Base-by-base conservation (phyloP, 257 asterid genomes). In the Solanum medicagineum region DNA sequence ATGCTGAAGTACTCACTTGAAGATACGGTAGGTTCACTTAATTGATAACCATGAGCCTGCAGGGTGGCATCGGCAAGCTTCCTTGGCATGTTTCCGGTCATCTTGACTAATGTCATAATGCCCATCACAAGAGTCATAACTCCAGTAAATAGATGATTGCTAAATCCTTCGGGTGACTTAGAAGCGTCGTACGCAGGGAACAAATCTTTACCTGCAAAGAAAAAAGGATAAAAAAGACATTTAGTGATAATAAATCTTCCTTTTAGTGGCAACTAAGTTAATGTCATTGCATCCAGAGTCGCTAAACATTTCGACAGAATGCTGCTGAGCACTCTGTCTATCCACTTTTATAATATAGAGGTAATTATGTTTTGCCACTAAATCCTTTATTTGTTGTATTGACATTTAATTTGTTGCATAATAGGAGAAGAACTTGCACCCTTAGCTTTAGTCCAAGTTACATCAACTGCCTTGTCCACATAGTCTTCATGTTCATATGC, bases 41-140 rank as follows among this genome's bases (percentile, higher is more conserved):
- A 84, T 6, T 86, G 89, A 24, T 91, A 96, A 49, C 89, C 88
- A 24, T 49, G 81, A 6, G 97, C 92, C 73, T 93, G 94, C 59
- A 94, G 91, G 57, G 93, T 91, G 22, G 96, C 91, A 80, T 95
- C 97, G 40, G 94, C 90, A 56, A 92, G 93, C 85, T 88, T 93
- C 89, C 90, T 94, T 9, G 96, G 98, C 99, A 97, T 97, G 95
- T 93, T 95, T 1, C 93, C 88, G 1, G 98, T 92, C 97, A 97
- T 92, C 16, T 96, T 91, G 3, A 97, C 94, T 97, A 95, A 89
- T 0, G 98, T 93, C 40, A 95, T 91, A 5, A 94, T 90, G 1
- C 97, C 97, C 98, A 97, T 93, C 0, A 95, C 94, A 9, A 97
- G 87, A 13, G 98, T 93, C 91, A 97, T 90, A 22, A 95, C 92